Conservation (phyloP, 2,329 filamentous ascomycete species). For the Hysterium pulicare region DNA sequence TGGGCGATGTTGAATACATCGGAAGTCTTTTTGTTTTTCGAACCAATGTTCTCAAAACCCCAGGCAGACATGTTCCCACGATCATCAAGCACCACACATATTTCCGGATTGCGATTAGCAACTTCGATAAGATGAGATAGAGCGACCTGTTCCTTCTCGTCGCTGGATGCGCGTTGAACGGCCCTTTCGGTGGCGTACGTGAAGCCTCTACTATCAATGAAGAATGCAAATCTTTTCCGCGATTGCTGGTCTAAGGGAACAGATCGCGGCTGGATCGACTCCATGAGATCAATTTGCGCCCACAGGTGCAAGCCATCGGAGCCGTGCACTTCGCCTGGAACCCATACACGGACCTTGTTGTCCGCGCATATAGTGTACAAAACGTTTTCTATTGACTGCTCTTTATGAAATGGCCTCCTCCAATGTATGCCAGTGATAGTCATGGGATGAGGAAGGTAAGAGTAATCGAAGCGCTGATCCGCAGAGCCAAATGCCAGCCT, state of each 20-base stretch:
- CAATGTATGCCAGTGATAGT: slow-evolving; percentile 81
- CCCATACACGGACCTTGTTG: slow-evolving; percentile 78
- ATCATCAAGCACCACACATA: slow-evolving; percentile 83
- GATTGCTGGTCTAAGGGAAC: slow-evolving; percentile 38
- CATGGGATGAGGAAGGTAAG: slow-evolving; percentile 81
- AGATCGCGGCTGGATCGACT: slow-evolving; percentile 62
- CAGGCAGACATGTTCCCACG: slow-evolving; percentile 84
- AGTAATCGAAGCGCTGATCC: slow-evolving; percentile 83
- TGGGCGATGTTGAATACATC: slow-evolving; percentile 86
- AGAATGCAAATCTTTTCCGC: slow-evolving; percentile 65
- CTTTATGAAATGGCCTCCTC: slow-evolving; percentile 72
- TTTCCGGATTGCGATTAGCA: slow-evolving; percentile 79
- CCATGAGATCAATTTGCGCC: slow-evolving; percentile 72
- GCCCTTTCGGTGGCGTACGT: slow-evolving; percentile 72
- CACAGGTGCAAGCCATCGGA: slow-evolving; percentile 74
- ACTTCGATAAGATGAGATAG: slow-evolving; percentile 83
- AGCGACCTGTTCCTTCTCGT: slow-evolving; percentile 64
- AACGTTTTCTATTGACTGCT: slow-evolving; percentile 79
- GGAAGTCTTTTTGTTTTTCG: slow-evolving; percentile 61
- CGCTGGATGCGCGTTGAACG: slow-evolving; percentile 59
- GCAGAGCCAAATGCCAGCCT: slow-evolving; percentile 78
- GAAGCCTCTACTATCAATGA: slow-evolving; percentile 80
- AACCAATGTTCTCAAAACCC: slow-evolving; percentile 83
- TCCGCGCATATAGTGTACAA: slow-evolving; percentile 88
- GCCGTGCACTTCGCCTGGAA: slow-evolving; percentile 67